Evolutionary conservation across 129 eudicot species (phyloP).

Genomic region (Pulicaria dysenterica): DNA sequence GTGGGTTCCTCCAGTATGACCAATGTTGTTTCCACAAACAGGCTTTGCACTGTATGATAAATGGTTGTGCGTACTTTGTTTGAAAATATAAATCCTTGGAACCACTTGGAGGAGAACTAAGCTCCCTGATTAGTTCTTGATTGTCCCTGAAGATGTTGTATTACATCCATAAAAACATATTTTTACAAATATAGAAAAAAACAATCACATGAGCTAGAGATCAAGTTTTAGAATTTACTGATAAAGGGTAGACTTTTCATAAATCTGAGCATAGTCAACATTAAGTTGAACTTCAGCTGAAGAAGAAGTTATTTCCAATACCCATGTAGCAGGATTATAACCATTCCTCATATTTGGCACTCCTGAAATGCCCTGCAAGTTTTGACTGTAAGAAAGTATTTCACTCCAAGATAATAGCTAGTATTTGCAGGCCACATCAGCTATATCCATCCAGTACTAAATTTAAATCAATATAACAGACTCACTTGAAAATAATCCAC

Average conservation of each 20-base stretch:
- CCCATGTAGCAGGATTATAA: conserved; percentile 38
- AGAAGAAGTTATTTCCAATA: conserved; percentile 31
- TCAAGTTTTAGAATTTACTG: conserved; percentile 6
- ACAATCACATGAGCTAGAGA: not conserved
- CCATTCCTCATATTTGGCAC: conserved; percentile 28
- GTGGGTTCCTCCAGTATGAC: conserved; percentile 27
- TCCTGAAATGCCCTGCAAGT: conserved; percentile 27
- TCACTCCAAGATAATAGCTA: not conserved
- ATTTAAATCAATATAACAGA: not conserved
- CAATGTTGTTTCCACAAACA: conserved; percentile 30
- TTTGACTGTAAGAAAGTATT: not conserved
- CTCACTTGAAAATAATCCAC: conserved; percentile 33
- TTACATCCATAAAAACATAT: not conserved
- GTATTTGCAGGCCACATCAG: not conserved
- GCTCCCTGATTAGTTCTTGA: conserved; percentile 20
- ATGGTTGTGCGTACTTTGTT: conserved; percentile 18
- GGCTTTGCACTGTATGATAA: conserved; percentile 18
- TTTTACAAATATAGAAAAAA: not conserved
- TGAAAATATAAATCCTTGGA: conserved; percentile 17
- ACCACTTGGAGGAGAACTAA: conserved; percentile 23
- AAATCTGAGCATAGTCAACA: conserved; percentile 25
- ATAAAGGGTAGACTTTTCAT: conserved; percentile 21
- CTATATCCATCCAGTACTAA: not conserved
- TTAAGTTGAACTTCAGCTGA: conserved; percentile 21
- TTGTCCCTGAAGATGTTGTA: conserved; percentile 17